A percentile compares a stretch with the other conserved stretches of the same genome.
Conservation (phyloP, 139 green algal species). For the Axilococcus clingmanii region DNA sequence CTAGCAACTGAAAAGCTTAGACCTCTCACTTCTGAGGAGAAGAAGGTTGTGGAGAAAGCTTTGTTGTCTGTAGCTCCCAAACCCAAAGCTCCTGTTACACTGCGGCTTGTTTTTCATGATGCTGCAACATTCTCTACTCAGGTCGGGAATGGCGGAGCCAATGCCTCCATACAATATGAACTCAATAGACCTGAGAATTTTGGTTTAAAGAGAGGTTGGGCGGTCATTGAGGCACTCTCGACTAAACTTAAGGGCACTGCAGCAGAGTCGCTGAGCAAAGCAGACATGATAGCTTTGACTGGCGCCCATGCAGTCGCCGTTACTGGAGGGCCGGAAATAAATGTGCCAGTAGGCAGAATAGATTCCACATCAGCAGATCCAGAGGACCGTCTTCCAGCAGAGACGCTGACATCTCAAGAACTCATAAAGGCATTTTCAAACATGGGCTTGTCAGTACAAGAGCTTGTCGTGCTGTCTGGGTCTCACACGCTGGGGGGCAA, state of each 20-base stretch:
- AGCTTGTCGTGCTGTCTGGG: constrained; percentile 65
- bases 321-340: constrained; percentile 58
- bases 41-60: constrained; percentile 5
- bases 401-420: constrained; percentile 38
- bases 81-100: constrained; percentile 43
- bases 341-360: constrained; percentile 41
- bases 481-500: constrained; percentile 75
- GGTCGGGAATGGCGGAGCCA: constrained; percentile 58
- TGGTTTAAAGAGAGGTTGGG: constrained; percentile 72
- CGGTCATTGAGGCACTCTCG: constrained; percentile 29
- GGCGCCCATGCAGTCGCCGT: constrained; percentile 54
- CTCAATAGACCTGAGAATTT: constrained; percentile 76
- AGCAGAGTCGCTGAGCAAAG: constrained; percentile 41
- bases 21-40: constrained; percentile 11
- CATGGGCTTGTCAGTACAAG: constrained; percentile 49
- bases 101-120: constrained; percentile 84
- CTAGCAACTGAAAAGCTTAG: not conserved
- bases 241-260: constrained; percentile 44
- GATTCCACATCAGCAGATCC: constrained; percentile 54
- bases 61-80: constrained; percentile 1
- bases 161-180: constrained; percentile 74
- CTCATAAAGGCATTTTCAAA: constrained; percentile 52
- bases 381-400: constrained; percentile 47
- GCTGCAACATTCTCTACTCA: constrained; percentile 50
- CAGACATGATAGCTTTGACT: constrained; percentile 70